Evolutionary conservation across 345 rosid species (phyloP).

Genomic region (Rhizophora mangle): DNA sequence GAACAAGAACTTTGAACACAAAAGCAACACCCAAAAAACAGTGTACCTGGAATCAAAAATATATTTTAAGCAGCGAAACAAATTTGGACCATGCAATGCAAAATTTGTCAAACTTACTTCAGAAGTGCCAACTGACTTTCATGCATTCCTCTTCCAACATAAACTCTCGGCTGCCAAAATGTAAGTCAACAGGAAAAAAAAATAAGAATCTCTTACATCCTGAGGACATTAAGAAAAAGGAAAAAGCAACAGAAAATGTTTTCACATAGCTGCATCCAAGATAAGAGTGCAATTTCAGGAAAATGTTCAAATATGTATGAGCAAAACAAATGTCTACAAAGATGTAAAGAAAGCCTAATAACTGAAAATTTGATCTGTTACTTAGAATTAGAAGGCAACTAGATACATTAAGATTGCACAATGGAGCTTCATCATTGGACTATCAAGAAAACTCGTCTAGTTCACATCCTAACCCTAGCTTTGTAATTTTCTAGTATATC

Average conservation of each 20-base stretch:
- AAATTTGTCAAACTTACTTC: slow-evolving; percentile 55
- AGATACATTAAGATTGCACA: no score
- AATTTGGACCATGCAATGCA: slow-evolving; percentile 10
- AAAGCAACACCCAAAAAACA: slow-evolving; percentile 76
- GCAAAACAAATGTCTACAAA: background rate
- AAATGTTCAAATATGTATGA: background rate
- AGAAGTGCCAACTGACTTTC: slow-evolving; percentile 88
- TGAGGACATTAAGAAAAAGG: background rate
- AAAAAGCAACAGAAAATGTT: background rate
- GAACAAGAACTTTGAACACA: slow-evolving; percentile 61
- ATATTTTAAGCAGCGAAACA: slow-evolving; percentile 1
- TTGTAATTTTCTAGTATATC: no score
- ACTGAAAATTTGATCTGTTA: no score
- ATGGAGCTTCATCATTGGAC: no score
- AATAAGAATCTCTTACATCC: slow-evolving; percentile 5
- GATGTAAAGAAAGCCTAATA: no score
- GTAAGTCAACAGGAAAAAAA: slow-evolving; percentile 20
- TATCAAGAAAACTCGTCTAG: no score
- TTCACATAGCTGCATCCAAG: background rate
- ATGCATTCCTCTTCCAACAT: slow-evolving; percentile 97
- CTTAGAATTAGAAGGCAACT: no score
- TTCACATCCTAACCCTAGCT: no score
- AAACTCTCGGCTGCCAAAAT: slow-evolving; percentile 79
- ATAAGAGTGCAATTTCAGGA: background rate
- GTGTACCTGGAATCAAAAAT: slow-evolving; percentile 67